Evolutionary conservation across 2,329 filamentous ascomycete genomes (phyloP), one percentile per base, ranked within the genome.

Genomic region (Chalara sp.): DNA sequence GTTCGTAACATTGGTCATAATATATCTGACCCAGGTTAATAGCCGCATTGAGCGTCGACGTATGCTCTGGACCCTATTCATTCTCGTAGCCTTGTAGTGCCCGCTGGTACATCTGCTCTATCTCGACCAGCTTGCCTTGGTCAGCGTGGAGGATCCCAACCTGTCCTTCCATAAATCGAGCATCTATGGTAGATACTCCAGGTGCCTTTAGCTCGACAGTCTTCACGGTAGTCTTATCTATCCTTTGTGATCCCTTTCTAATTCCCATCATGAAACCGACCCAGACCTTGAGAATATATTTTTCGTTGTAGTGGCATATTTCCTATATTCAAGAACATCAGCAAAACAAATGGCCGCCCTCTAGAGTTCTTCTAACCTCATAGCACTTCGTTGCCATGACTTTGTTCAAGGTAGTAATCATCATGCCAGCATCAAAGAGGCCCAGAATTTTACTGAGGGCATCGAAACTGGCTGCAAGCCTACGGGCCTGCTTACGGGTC

Each of bases 171-270:
- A 58, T 33, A 32, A 35, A 41, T 10, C 53, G 3, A 44, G 53
- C 50, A 55, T 58, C 50, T 21, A 37, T 13, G 12, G 50, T 56
- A 10, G 51, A 58, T 48, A 45, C 44, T 39, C 48, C 41, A 21
- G 52, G 54, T 48, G 56, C 56, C 41, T 44, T 45, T n/a, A 40
- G 43, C 40, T 58, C 41, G 5, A 55, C 12, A 37, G 48, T 30
- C 37, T 51, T 55, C 7, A 58, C 53, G 7, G 56, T 58, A 44
- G 47, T 30, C n/a, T 46, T 33, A 51, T 58, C 54, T 39, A 58
- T 46, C 43, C 51, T 58, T 42, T 44, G 46, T 13, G 48, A 28
- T 28, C 46, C 46, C 31, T 39, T 32, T n/a, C 30, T 29, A 31
- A 50, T 40, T 28, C 55, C 53, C n/a, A 43, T 48, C 8, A 56